Evolutionary conservation across 192 early-diverging fungal genomes (phyloP), one percentile per base, ranked within the genome.

Genomic region (Gamsiella multidivaricata): DNA sequence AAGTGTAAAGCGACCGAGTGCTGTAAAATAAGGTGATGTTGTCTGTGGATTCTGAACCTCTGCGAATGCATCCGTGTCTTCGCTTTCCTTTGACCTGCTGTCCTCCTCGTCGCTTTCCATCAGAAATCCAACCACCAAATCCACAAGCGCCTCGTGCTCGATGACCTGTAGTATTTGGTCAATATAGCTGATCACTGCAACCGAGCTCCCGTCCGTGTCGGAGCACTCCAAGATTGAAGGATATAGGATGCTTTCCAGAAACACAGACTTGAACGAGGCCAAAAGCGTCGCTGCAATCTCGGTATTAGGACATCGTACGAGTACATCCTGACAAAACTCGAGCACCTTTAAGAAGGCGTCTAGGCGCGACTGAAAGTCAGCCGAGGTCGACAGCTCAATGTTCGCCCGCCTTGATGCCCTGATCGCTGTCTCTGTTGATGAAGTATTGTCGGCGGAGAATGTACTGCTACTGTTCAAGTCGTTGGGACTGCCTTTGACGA

Each of bases 121-220:
- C 17, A 98, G 61, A 69, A 96, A 97, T 2, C 87, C 87, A 36
- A 93, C 86, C 17, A 98, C 81, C 0, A 92, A 69, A 52, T 91
- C 85, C 17, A 91, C 88, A 46, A 97, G 74, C 36, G 91, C 87
- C 33, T 94, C 90, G 59, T 91, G 91, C 26, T 95, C 86, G 11
- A 94, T 74, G 1, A 84, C 83, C 41, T 91, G 89, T 3, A 96
- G 78, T 68, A 98, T 94, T 50, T 92, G 79, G 55, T 94, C 90
- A 36, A 98, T 86, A 61, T 98, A 98, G 53, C 88, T 93, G 72
- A 98, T 91, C 2, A 93, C 90, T 1, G 96, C 91, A 0, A 95
- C 93, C 10, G 94, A 90, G 49, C 92, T 93, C 20, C 94, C 95
- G 70, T 98, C 95, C n/a, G 91, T 93, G 81, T 98, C 97, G 0